Conservation (phyloP, 176 grass and related monocot genomes). For the Themeda triandra region DNA sequence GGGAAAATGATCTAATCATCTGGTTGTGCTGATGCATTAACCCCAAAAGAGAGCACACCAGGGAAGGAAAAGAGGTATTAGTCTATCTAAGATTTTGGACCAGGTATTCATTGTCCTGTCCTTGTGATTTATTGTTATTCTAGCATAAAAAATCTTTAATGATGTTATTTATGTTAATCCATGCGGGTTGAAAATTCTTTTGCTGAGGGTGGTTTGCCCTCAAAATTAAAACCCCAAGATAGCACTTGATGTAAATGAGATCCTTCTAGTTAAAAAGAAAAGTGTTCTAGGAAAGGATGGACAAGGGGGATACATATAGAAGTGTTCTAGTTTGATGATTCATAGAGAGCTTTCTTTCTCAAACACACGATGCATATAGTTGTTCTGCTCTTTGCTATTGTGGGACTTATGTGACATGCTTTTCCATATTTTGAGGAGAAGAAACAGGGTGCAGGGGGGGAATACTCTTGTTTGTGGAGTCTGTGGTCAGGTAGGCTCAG, state of each 20-base stretch:
- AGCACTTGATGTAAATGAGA: conserved; percentile 44
- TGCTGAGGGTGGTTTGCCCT: conserved; percentile 47
- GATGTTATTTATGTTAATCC: conserved; percentile 23
- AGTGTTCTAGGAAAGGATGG: conserved; percentile 70
- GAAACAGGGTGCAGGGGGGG: conserved; percentile 63
- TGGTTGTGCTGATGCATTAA: conserved; percentile 39
- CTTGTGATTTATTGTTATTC: conserved; percentile 21
- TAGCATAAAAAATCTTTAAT: conserved; percentile 21
- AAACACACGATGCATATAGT: not conserved
- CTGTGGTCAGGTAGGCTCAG: conserved; percentile 71
- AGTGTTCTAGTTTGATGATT: conserved; percentile 14
- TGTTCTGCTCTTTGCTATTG: conserved; percentile 6
- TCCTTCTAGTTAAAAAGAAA: conserved; percentile 79
- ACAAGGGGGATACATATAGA: conserved; percentile 82
- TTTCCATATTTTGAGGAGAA: conserved; percentile 77
- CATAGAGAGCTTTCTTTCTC: conserved; percentile 1
- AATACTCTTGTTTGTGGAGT: conserved; percentile 88
- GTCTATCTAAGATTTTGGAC: not conserved
- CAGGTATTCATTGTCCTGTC: not conserved
- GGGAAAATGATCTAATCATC: conserved; percentile 51
- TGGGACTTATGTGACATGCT: conserved; percentile 31
- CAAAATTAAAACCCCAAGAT: conserved; percentile 70
- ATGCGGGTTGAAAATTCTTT: conserved; percentile 52
- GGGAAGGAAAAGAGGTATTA: conserved; percentile 80
- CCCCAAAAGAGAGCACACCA: conserved; percentile 48